A percentile compares a stretch with the other conserved stretches of the same genome.
phyloP scores from a whole-genome alignment of 1,139 yeast species.

The Nakaseomyces kungkrabaensis region DNA sequence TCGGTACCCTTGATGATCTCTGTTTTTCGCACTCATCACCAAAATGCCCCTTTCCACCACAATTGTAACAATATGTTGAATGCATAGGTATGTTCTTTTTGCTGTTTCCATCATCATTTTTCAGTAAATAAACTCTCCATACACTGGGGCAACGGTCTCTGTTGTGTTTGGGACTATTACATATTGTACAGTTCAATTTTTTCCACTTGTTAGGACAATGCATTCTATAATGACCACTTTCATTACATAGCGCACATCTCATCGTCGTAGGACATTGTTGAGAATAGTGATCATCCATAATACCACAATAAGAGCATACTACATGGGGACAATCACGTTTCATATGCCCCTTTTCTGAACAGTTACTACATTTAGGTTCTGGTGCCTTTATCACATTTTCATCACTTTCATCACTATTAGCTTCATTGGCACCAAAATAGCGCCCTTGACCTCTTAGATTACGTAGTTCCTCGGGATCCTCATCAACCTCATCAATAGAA shows the following conservation, averaged over 20 bases:
- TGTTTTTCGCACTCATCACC: conserved; percentile 71
- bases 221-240: conserved; percentile 65
- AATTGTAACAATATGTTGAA: conserved; percentile 65
- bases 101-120: conserved; percentile 18
- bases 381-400: conserved; percentile 34
- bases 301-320: conserved; percentile 81
- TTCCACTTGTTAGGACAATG: conserved; percentile 57
- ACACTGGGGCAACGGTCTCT: conserved; percentile 75
- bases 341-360: conserved; percentile 76
- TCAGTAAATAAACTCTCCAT: conserved; percentile 69
- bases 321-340: conserved; percentile 75
- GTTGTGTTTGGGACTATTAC: conserved; percentile 64
- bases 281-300: conserved; percentile 75
- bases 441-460: conserved; percentile 68
- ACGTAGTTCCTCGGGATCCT: conserved; percentile 56
- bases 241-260: conserved; percentile 79
- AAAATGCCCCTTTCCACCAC: conserved; percentile 66
- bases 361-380: conserved; percentile 70
- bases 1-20: conserved; percentile 55
- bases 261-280: conserved; percentile 79
- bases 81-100: conserved; percentile 30
- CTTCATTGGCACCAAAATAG: conserved; percentile 51
- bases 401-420: conserved; percentile 32
- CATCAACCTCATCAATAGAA: conserved; percentile 53
- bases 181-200: conserved; percentile 58